Percentiles rank a stretch among this genome's conserved stretches.
These are phyloP conservation scores for Calocera cornea DNA, from an alignment of 768 basidiomycete species.

Conservation along the genomic window DNA sequence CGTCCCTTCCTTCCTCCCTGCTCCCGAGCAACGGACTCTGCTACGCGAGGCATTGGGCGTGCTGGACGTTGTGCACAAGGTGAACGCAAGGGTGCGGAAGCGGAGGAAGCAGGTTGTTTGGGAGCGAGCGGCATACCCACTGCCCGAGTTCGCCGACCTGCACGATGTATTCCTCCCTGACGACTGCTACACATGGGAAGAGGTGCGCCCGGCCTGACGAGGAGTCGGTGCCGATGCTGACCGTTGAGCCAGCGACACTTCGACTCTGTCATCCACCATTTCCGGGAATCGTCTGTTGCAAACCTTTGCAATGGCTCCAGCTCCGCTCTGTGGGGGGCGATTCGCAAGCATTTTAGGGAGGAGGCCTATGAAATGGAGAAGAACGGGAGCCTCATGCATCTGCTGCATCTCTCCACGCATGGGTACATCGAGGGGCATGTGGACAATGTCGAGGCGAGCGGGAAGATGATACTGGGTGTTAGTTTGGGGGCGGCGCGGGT, in stretches of 20 bases:
- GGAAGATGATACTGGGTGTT: constrained; percentile 26
- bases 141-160: neutral
- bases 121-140: neutral
- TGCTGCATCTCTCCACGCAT: constrained; percentile 26
- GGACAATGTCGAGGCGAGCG: constrained; percentile 29
- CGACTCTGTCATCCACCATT: constrained; percentile 25
- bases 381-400: no score
- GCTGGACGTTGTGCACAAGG: neutral
- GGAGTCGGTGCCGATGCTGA: neutral
- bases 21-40: neutral
- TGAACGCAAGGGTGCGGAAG: neutral
- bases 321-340: no score
- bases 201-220: neutral
- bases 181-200: neutral
- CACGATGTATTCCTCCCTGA: neutral
- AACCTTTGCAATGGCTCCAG: constrained; percentile 18
- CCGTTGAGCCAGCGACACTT: constrained; percentile 22
- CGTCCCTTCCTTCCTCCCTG: neutral
- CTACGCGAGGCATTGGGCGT: neutral
- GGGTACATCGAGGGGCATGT: constrained; percentile 30
- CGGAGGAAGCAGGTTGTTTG: neutral
- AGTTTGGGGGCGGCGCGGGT: constrained; percentile 25
- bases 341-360: no score
- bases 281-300: constrained; percentile 22
- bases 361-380: no score